Base-by-base conservation (phyloP, 495 filamentous ascomycete species). In the Penicillium fimorum region DNA sequence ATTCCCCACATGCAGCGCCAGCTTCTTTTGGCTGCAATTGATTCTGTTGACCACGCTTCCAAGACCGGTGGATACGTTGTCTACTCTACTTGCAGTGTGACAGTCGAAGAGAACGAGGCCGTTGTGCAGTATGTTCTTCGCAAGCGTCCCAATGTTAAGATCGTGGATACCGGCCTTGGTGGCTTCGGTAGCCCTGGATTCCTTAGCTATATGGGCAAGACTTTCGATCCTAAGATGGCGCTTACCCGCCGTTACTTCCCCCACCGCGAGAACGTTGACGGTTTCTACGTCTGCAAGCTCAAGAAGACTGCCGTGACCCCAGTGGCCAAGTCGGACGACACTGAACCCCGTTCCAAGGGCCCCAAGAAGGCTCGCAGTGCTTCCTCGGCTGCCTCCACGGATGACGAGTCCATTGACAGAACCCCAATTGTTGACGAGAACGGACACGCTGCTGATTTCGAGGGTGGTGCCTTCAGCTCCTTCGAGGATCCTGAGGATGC, bases 241-340 rank as follows among this genome's bases (percentile, higher is more conserved):
- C 75, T 91, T 62, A 93, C 93, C 15, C 81, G 90, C 49, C 80
- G 95, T 50, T 98, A 90, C 73, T 97, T 97, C 73, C 93, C 93
- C 0, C 93, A 97, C 62, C 80, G 89, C 42, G 92, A 93, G 78
- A 98, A 98, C 76, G 89, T 98, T 25, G 94, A 98, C 61, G 94
- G 94, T 51, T 98, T 98, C 85, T 98, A 95, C 69, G 94, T 97
- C 54, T 88, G 90, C 65, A 98, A 97, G 74, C 86, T 98, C 68
- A 93, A 95, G 76, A 98, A 98, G 83, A 83, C 82, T 29, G 94
- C 83, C 12, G 88, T 88, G 0, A 89, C 86, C 12, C 84, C 87
- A 0, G 72, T 75, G 30, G 80, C 80, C 37, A 78, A 82, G 56
- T 65, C 74, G 18, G 73, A 61, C 17, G 69, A 65, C 17, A 42